These are phyloP conservation scores for Ananas comosus DNA, from an alignment of 176 grass and related monocot species.

Conservation along the genomic window DNA sequence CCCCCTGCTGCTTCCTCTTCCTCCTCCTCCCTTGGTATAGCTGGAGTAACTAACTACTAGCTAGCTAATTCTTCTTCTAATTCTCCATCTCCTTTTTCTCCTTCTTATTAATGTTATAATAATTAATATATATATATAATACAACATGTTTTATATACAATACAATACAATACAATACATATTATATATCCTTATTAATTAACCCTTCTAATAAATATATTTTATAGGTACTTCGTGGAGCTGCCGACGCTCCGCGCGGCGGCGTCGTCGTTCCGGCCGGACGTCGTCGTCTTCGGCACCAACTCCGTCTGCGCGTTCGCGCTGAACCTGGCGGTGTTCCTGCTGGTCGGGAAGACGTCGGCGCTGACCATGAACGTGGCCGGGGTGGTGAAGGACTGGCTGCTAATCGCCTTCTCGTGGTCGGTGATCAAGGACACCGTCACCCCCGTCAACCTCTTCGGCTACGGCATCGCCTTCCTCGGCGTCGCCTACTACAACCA, in stretches of 20 bases:
- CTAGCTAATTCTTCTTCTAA: no score
- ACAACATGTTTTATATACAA: no score
- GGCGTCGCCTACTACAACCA: slow-evolving; percentile 95
- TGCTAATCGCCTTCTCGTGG: slow-evolving; percentile 95
- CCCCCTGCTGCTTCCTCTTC: slow-evolving; percentile 71
- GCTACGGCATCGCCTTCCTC: slow-evolving; percentile 83
- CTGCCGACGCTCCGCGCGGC: slow-evolving; percentile 52
- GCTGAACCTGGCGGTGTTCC: slow-evolving; percentile 80
- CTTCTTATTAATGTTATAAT: no score
- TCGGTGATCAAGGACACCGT: slow-evolving; percentile 89
- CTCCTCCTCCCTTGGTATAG: slow-evolving; percentile 54
- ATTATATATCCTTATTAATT: no score
- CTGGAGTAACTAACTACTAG: no score
- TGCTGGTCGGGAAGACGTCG: slow-evolving; percentile 89
- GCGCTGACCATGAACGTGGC: slow-evolving; percentile 94
- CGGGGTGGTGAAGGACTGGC: slow-evolving; percentile 93
- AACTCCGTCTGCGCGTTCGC: slow-evolving; percentile 87
- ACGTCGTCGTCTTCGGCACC: slow-evolving; percentile 66
- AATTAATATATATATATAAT: no score
- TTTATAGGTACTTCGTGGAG: slow-evolving; percentile 45
- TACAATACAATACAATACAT: no score
- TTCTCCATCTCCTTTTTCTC: no score
- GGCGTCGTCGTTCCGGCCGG: slow-evolving; percentile 47
- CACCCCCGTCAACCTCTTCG: slow-evolving; percentile 74
- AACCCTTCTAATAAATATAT: no score